phyloP scores from a whole-genome alignment of 495 filamentous ascomycete genomes.

The Cercophora newfieldiana region DNA sequence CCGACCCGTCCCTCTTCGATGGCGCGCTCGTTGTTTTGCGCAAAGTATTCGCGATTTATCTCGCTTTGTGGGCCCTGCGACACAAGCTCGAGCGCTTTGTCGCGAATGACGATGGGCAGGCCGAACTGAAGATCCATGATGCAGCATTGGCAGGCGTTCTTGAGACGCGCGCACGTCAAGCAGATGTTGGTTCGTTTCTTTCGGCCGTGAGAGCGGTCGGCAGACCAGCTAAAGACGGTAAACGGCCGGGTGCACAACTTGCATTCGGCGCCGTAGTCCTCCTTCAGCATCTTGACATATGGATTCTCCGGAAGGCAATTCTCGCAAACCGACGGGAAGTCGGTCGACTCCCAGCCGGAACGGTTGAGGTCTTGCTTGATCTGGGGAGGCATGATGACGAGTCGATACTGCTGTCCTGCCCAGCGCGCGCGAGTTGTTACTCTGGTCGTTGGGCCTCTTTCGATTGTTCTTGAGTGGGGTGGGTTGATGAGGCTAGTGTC shows the following conservation, averaged over 20 bases:
- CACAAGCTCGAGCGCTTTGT: slow-evolving; percentile 97
- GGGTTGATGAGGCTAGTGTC: slow-evolving; percentile 8
- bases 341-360: slow-evolving; percentile 92
- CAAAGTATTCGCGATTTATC: slow-evolving; percentile 95
- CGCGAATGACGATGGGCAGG: slow-evolving; percentile 86
- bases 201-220: slow-evolving; percentile 81
- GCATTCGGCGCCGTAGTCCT: slow-evolving; percentile 82
- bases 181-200: slow-evolving; percentile 89
- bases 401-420: not conserved
- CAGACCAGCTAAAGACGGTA: slow-evolving; percentile 91
- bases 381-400: slow-evolving; percentile 52
- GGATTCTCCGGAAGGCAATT: slow-evolving; percentile 92
- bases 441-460: not conserved
- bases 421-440: not conserved
- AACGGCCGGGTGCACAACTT: slow-evolving; percentile 93
- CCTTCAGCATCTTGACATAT: slow-evolving; percentile 98
- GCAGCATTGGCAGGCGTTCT: slow-evolving; percentile 98
- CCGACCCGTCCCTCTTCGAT: slow-evolving; percentile 84
- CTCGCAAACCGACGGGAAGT: slow-evolving; percentile 68
- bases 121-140: slow-evolving; percentile 97
- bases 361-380: slow-evolving; percentile 97
- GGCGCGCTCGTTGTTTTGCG: slow-evolving; percentile 92
- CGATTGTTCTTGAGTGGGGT: not conserved
- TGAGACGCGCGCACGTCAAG: slow-evolving; percentile 89
- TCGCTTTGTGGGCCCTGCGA: slow-evolving; percentile 86